phyloP scores from a whole-genome alignment of 2,329 filamentous ascomycete species.

The Talaromyces sp. region DNA sequence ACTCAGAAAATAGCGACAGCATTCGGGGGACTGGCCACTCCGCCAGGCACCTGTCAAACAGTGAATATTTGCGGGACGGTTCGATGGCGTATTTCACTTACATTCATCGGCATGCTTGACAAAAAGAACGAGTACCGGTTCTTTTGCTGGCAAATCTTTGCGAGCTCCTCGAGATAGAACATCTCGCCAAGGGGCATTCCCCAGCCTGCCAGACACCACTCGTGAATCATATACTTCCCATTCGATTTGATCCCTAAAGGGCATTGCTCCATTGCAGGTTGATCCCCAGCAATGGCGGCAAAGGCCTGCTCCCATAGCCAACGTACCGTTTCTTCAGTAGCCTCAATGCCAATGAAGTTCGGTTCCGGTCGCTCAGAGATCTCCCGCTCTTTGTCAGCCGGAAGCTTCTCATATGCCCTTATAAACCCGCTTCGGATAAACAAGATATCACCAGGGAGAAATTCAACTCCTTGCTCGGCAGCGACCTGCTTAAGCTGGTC shows the following conservation, averaged over 20 bases:
- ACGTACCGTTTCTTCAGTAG: slow-evolving; percentile 44
- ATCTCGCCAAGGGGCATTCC: slow-evolving; percentile 45
- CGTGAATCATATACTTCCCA: slow-evolving; percentile 22
- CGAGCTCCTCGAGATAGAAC: slow-evolving; percentile 41
- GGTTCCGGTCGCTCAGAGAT: slow-evolving; percentile 29
- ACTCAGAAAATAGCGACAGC: background rate
- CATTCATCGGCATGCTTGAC: slow-evolving; percentile 45
- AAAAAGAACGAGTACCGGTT: slow-evolving; percentile 46
- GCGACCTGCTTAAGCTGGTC: slow-evolving; percentile 42
- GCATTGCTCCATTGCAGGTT: slow-evolving; percentile 50
- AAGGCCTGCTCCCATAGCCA: slow-evolving; percentile 58
- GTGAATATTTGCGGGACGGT: background rate
- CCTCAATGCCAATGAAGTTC: slow-evolving; percentile 44
- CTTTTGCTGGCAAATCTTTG: slow-evolving; percentile 32
- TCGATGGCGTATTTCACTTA: slow-evolving; percentile 16
- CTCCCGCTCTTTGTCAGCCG: slow-evolving; percentile 33
- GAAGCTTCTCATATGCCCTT: slow-evolving; percentile 38
- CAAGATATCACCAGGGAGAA: slow-evolving; percentile 52
- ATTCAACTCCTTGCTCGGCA: slow-evolving; percentile 37
- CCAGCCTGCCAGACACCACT: slow-evolving; percentile 43
- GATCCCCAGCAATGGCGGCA: slow-evolving; percentile 54
- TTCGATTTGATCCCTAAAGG: slow-evolving; percentile 35
- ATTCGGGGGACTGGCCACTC: background rate
- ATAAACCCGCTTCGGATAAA: slow-evolving; percentile 53
- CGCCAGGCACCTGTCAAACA: background rate